Evolutionary conservation across 2,329 filamentous ascomycete genomes (phyloP), one percentile per base, ranked within the genome.

Genomic region (Epichloe amarillans): DNA sequence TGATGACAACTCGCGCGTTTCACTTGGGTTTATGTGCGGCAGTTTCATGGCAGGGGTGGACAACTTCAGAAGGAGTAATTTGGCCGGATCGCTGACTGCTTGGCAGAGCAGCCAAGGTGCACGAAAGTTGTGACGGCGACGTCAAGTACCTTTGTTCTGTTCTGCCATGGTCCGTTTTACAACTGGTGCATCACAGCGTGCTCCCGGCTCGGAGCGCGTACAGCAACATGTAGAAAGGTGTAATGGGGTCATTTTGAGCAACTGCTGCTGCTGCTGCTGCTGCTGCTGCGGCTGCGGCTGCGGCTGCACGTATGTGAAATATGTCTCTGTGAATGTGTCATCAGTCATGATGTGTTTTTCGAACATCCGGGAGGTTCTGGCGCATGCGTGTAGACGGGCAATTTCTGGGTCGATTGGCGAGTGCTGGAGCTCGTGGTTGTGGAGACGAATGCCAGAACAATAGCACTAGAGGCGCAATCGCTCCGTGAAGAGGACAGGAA

Each of bases 1-100:
- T 46, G 42, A 49, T 36, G 43, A 60, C 61, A 54, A 57, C 55
- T 58, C 61, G 57, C 55, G 60, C 56, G 61, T 55, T 54, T 53
- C 26, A 41, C 23, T 45, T 47, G 51, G 53, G 53, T 47, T 52
- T 47, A 30, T 33, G 55, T 41, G 43, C 33, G 55, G 54, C 47
- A 50, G 47, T 50, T 39, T 47, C 50, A 55, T 50, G 56, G 42
- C 49, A 53, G 36, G 37, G 49, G 37, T 21, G 45, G 37, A 48
- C 36, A 41, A 49, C 21, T 39, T 26, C 17, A 43, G 33, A 42
- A 17, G 40, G 30, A 26, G 38, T 33, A 40, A 44, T 47, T 50
- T 49, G 49, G 52, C 50, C 35, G 33, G 30, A 50, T 26, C 43
- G 26, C 45, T 40, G 36, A 47, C 41, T 30, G 49, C 51, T 49